Evolutionary conservation across 2,329 filamentous ascomycete genomes (phyloP).

Genomic region (Cladophialophora yegresii): DNA sequence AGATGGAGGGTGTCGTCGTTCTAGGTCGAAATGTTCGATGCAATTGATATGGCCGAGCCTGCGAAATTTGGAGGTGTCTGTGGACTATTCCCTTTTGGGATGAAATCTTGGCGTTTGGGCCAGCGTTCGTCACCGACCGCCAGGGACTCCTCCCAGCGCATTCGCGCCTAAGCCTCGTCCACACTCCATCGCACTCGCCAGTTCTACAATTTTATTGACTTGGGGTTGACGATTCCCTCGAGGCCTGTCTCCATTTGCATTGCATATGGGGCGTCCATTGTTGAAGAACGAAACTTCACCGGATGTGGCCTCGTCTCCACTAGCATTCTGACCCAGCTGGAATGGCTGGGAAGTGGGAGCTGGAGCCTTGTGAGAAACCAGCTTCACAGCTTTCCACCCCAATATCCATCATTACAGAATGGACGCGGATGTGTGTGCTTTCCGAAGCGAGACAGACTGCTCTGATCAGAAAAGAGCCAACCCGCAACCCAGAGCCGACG

Average conservation of each 20-base stretch:
- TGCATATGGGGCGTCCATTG: background rate
- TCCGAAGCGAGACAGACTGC: background rate
- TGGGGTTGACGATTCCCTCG: background rate
- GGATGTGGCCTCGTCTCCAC: background rate
- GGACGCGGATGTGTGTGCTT: background rate
- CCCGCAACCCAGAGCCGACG: background rate
- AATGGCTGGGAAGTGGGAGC: background rate
- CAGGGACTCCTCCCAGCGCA: background rate
- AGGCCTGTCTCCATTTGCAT: background rate
- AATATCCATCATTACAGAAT: background rate
- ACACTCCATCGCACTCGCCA: background rate
- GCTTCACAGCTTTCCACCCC: background rate
- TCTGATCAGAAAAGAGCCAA: background rate
- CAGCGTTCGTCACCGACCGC: background rate
- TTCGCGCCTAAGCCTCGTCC: background rate
- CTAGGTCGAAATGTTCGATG: constrained; percentile 2
- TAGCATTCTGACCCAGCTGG: background rate
- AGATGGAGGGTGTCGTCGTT: constrained; percentile 19
- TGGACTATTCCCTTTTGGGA: constrained; percentile 2
- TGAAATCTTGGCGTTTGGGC: constrained; percentile 7
- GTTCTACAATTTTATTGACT: background rate
- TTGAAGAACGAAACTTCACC: background rate
- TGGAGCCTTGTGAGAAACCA: background rate
- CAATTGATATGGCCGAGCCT: background rate
- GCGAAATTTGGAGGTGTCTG: constrained; percentile 6